phyloP scores from a whole-genome alignment of 2,329 filamentous ascomycete species.

The Trichoderma atroviride region DNA sequence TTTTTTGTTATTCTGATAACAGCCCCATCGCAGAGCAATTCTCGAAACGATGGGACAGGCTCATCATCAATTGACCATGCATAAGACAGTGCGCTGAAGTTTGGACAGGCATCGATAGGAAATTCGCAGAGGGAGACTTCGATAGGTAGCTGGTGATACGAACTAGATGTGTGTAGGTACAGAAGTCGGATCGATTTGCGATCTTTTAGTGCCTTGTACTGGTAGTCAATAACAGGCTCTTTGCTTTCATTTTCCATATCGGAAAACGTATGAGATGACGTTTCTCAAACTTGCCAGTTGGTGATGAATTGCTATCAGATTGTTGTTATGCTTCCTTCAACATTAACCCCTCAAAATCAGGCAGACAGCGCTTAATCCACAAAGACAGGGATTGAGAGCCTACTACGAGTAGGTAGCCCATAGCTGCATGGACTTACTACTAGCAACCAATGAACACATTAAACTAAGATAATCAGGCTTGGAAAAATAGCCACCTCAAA shows the following conservation, averaged over 20 bases:
- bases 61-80: constrained; percentile 5
- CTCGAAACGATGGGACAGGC: neutral
- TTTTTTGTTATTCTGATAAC: neutral
- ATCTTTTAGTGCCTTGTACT: neutral
- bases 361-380: neutral
- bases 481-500: neutral
- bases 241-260: neutral
- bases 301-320: neutral
- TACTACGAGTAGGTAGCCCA: neutral
- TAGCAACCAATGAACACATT: neutral
- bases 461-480: neutral
- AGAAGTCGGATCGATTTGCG: neutral
- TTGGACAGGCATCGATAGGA: neutral
- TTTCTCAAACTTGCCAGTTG: neutral
- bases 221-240: neutral
- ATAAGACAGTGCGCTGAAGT: neutral
- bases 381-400: neutral
- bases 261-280: neutral
- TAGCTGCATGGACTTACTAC: neutral
- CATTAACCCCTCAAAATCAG: neutral
- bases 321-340: neutral
- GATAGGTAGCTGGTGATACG: neutral
- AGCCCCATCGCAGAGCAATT: neutral
- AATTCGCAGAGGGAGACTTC: neutral
- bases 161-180: neutral